phyloP scores from a whole-genome alignment of 345 rosid species.

The Rubroshorea leprosula region DNA sequence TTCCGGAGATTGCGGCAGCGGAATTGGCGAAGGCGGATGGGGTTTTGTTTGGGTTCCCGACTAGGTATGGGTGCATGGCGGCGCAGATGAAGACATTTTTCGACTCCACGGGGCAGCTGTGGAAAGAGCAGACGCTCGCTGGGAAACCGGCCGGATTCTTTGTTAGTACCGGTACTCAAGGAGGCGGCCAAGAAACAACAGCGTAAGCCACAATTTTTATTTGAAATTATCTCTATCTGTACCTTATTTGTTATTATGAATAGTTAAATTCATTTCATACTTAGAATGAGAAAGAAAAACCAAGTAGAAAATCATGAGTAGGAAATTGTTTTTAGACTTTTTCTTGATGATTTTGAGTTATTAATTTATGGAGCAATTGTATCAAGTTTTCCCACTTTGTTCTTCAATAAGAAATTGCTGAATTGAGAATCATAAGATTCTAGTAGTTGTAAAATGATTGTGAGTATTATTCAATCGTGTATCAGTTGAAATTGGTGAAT shows the following conservation, averaged over 20 bases:
- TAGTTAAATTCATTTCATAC: not conserved
- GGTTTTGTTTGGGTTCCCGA: slow-evolving; percentile 64
- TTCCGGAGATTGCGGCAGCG: slow-evolving; percentile 48
- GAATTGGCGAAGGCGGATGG: slow-evolving; percentile 61
- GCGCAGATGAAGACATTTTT: slow-evolving; percentile 81
- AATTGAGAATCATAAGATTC: not conserved
- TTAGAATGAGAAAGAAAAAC: too few species aligned
- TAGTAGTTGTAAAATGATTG: not conserved
- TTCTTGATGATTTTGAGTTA: too few species aligned
- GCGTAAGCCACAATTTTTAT: slow-evolving; percentile 37
- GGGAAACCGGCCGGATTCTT: slow-evolving; percentile 89
- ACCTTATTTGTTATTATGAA: not conserved
- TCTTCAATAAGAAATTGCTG: not conserved
- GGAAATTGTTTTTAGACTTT: too few species aligned
- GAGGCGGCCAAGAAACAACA: slow-evolving; percentile 90
- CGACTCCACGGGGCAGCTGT: slow-evolving; percentile 53
- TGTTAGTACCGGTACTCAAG: slow-evolving; percentile 78
- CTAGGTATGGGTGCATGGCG: slow-evolving; percentile 78
- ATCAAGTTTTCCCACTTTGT: not conserved
- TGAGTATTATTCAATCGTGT: not conserved
- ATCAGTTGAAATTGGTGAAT: not conserved
- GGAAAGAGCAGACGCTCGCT: slow-evolving; percentile 67
- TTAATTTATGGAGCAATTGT: too few species aligned
- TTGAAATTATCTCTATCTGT: not conserved
- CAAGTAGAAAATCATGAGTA: too few species aligned